Percentiles rank a stretch among this genome's conserved stretches.
Evolutionary conservation across 2,329 filamentous ascomycete species (phyloP).

Genomic region (Sclerotinia nivalis): DNA sequence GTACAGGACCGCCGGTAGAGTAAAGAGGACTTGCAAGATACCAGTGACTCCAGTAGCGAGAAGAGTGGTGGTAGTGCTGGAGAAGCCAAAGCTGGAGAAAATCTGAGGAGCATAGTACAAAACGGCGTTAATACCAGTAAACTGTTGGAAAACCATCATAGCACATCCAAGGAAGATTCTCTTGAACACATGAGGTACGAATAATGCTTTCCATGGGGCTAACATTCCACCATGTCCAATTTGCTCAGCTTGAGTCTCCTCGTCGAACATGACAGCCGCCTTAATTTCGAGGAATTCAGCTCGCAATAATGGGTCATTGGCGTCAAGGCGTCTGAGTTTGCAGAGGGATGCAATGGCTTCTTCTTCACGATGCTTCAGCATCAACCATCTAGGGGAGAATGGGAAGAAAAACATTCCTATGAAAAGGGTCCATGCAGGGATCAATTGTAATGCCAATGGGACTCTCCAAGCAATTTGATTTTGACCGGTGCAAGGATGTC

Average conservation of each 20-base stretch:
- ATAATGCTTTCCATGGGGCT: conserved; percentile 49
- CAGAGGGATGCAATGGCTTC: conserved; percentile 49
- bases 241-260: conserved; percentile 45
- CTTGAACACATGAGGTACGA: conserved; percentile 43
- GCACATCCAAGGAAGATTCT: conserved; percentile 53
- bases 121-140: conserved; percentile 47
- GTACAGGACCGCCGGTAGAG: conserved; percentile 63
- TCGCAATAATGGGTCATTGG: conserved; percentile 54
- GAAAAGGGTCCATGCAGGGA: conserved; percentile 64
- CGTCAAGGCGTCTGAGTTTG: conserved; percentile 44
- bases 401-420: conserved; percentile 53
- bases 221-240: conserved; percentile 50
- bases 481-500: conserved; percentile 40
- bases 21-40: conserved; percentile 66
- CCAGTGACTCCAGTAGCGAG: conserved; percentile 70
- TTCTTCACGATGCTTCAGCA: conserved; percentile 47
- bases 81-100: conserved; percentile 44
- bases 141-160: conserved; percentile 56
- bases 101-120: conserved; percentile 52
- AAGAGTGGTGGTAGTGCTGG: conserved; percentile 51
- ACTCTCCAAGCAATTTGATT: conserved; percentile 56
- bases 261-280: conserved; percentile 58
- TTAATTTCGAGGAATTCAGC: conserved; percentile 55
- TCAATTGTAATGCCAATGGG: conserved; percentile 58
- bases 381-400: conserved; percentile 52